Percentiles rank a stretch among this genome's conserved stretches.
Evolutionary conservation across 2,329 filamentous ascomycete genomes (phyloP).

Genomic region (Canariomyces notabilis): DNA sequence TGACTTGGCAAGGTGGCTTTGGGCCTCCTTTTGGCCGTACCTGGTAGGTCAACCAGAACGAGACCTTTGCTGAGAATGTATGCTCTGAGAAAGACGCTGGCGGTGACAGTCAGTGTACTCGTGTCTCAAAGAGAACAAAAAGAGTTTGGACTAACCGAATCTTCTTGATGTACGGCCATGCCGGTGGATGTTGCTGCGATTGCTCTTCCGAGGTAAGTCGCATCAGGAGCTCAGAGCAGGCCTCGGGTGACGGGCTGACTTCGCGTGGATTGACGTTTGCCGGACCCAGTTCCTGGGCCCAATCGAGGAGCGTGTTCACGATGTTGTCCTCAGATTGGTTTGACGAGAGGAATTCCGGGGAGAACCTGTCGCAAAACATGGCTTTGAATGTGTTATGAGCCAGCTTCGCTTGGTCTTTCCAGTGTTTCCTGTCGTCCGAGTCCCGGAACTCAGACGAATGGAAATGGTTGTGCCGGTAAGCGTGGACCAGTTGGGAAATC

Average conservation of each 20-base stretch:
- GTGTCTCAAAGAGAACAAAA: neutral
- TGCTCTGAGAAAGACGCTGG: slow-evolving; percentile 40
- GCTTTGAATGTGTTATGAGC: slow-evolving; percentile 35
- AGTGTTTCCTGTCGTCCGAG: slow-evolving; percentile 22
- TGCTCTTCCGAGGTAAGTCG: slow-evolving; percentile 35
- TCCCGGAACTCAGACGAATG: slow-evolving; percentile 18
- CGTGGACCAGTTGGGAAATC: slow-evolving; percentile 31
- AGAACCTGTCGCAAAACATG: slow-evolving; percentile 31
- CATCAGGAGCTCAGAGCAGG: slow-evolving; percentile 33
- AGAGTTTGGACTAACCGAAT: slow-evolving; percentile 32
- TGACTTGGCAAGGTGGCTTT: no score
- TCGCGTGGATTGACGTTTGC: slow-evolving; percentile 1
- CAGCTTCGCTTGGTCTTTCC: slow-evolving; percentile 29
- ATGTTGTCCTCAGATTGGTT: slow-evolving; percentile 12
- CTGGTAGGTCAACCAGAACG: slow-evolving; percentile 45
- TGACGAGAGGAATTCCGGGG: slow-evolving; percentile 1
- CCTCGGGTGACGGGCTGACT: slow-evolving; percentile 11
- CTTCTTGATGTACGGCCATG: slow-evolving; percentile 43
- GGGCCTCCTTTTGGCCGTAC: slow-evolving; percentile 31
- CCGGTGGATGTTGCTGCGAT: slow-evolving; percentile 18
- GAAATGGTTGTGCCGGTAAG: slow-evolving; percentile 35
- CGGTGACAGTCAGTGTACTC: slow-evolving; percentile 16
- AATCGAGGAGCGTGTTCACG: slow-evolving; percentile 20
- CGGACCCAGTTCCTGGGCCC: slow-evolving; percentile 21
- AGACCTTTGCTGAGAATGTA: slow-evolving; percentile 45